Base-by-base conservation (phyloP, 139 green algal species). In the Diplosphaera chodatii region DNA sequence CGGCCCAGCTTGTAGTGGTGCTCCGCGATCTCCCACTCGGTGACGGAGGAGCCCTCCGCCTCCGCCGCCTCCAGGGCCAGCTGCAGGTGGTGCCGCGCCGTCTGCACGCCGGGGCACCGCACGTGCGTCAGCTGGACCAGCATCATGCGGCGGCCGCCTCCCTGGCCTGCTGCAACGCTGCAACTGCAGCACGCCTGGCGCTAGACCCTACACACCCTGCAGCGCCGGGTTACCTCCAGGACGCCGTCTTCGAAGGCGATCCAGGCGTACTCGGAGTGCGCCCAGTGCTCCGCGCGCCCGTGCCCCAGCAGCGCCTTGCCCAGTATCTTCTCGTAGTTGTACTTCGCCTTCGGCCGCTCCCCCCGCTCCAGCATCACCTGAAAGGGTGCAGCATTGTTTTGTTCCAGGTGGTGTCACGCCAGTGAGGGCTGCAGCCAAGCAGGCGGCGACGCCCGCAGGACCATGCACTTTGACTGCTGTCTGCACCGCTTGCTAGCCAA, bases 241-340 rank as follows among this genome's bases (percentile, higher is more conserved):
- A 88, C 81, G 15, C 78, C 76, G 63, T 85, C 79, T 78, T 87
- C 37, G 73, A 81, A 88, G 33, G 89, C 76, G 71, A 93, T 80
- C 86, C 84, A 90, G 64, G 80, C 88, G 31, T 91, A 91, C 77
- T 93, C 88, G 29, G 80, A 82, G 29, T 88, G 80, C 3, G 89
- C 88, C 89, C 89, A 94, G 68, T 88, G 86, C 78, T 88, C 86
- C 18, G 77, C 81, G 27, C 59, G 66, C 2, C 84, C 84, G 2
- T 77, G 75, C 3, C 84, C 84, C 55, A 89, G 77, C 27, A 84
- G 77, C 13, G 82, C 78, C 67, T 86, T 86, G 28, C 86, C 87
- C 69, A 96, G 85, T 37, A 93, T 86, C 66, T 81, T 82, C 64
- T 93, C 90, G 62, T 92, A 93, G 70, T 87, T 81, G n/a, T 83